phyloP scores from a whole-genome alignment of 495 filamentous ascomycete species.

The Sordaria brevicollis region DNA sequence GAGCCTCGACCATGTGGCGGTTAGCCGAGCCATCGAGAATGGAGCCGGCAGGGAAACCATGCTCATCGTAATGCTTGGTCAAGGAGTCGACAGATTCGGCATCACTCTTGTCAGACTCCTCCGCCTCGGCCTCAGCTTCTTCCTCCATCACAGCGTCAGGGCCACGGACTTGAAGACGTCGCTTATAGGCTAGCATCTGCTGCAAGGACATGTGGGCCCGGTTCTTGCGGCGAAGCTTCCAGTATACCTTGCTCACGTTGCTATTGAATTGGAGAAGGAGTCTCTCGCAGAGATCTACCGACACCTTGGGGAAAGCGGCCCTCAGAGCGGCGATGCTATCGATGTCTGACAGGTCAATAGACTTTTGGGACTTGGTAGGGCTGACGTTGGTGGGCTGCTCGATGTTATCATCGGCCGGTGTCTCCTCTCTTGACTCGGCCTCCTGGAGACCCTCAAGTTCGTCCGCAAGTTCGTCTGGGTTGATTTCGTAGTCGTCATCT shows the following conservation, averaged over 20 bases:
- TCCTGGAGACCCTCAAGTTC: not conserved
- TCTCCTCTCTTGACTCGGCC: not conserved
- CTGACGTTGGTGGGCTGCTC: not conserved
- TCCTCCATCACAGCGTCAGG: not conserved
- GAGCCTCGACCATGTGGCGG: conserved; percentile 23
- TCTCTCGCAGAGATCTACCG: conserved; percentile 18
- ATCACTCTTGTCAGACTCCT: conserved; percentile 12
- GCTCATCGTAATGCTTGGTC: conserved; percentile 33
- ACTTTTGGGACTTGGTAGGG: not conserved
- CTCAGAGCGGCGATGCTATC: conserved; percentile 25
- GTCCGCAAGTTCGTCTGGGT: conserved; percentile 10
- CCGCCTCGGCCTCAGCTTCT: conserved; percentile 7
- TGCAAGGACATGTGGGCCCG: not conserved
- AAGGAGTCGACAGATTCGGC: conserved; percentile 20
- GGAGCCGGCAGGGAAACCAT: conserved; percentile 41
- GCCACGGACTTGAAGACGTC: not conserved
- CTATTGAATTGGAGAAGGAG: conserved; percentile 9
- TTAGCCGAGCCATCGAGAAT: conserved; percentile 33
- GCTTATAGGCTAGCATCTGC: conserved; percentile 4
- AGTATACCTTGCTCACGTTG: conserved; percentile 7
- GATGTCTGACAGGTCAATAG: conserved; percentile 7
- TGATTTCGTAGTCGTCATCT: conserved; percentile 9
- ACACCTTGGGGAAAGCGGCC: conserved; percentile 23
- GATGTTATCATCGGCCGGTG: not conserved
- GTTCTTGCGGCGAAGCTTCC: conserved; percentile 3